Conservation (phyloP, 495 filamentous ascomycete genomes). For the Trichoderma gamsii region DNA sequence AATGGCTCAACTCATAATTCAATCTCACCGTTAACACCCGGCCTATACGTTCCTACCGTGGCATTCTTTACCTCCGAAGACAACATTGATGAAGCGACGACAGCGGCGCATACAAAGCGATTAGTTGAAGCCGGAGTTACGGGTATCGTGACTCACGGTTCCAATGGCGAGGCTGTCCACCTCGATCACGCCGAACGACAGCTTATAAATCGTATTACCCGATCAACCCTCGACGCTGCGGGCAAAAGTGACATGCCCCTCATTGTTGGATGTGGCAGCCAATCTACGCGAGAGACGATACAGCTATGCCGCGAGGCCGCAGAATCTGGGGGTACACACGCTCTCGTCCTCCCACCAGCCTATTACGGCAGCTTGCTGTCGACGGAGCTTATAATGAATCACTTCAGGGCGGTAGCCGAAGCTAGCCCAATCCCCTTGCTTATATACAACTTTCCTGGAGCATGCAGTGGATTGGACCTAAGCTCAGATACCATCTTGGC, state of each 20-base stretch:
- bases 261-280: constrained; percentile 78
- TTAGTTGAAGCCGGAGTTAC: constrained; percentile 65
- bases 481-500: constrained; percentile 72
- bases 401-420: constrained; percentile 67
- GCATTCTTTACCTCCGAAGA: constrained; percentile 57
- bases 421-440: constrained; percentile 64
- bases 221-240: constrained; percentile 60
- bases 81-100: constrained; percentile 60
- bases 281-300: constrained; percentile 82
- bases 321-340: constrained; percentile 73
- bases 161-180: constrained; percentile 85
- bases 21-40: constrained; percentile 20
- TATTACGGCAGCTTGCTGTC: constrained; percentile 74
- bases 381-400: constrained; percentile 61
- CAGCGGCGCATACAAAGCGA: constrained; percentile 62
- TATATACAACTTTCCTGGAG: constrained; percentile 82
- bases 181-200: constrained; percentile 65
- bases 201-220: constrained; percentile 65
- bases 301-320: constrained; percentile 71
- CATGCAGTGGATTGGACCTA: constrained; percentile 76
- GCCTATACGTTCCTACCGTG: constrained; percentile 64
- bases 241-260: constrained; percentile 64
- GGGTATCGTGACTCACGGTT: constrained; percentile 74
- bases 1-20: background rate
- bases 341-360: constrained; percentile 74